phyloP scores from a whole-genome alignment of 768 basidiomycete species.

The Lentinula detonsa region DNA sequence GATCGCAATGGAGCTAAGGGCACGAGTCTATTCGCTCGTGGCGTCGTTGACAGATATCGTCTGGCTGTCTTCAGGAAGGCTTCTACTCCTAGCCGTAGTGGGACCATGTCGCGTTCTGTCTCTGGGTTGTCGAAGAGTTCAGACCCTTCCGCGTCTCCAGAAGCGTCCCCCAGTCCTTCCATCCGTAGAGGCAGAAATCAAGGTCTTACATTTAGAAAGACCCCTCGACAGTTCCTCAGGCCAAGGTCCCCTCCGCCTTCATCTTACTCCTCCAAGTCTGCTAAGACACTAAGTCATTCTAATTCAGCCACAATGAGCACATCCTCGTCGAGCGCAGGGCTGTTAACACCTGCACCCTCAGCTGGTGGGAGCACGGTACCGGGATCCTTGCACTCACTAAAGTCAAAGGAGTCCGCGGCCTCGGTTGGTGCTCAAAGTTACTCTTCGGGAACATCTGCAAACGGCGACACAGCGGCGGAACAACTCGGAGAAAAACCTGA shows the following conservation, averaged over 20 bases:
- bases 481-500: conserved; percentile 17
- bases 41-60: conserved; percentile 83
- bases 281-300: background rate
- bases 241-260: conserved; percentile 46
- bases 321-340: conserved; percentile 2
- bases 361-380: conserved; percentile 26
- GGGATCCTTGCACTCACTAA: conserved; percentile 57
- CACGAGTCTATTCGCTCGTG: conserved; percentile 82
- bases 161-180: conserved; percentile 40
- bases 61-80: conserved; percentile 82
- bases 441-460: conserved; percentile 40
- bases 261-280: conserved; percentile 34
- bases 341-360: conserved; percentile 63
- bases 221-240: conserved; percentile 66
- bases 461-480: conserved; percentile 39
- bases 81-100: conserved; percentile 51
- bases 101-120: conserved; percentile 37
- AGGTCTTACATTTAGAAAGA: conserved; percentile 67
- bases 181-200: conserved; percentile 62
- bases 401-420: conserved; percentile 72
- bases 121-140: conserved; percentile 49
- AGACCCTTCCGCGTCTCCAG: conserved; percentile 37
- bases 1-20: conserved; percentile 78
- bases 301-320: conserved; percentile 4
- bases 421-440: conserved; percentile 69